A percentile compares a stretch with the other conserved stretches of the same genome.
phyloP scores from a whole-genome alignment of 768 basidiomycete genomes.

The Pulveroboletus frians region DNA sequence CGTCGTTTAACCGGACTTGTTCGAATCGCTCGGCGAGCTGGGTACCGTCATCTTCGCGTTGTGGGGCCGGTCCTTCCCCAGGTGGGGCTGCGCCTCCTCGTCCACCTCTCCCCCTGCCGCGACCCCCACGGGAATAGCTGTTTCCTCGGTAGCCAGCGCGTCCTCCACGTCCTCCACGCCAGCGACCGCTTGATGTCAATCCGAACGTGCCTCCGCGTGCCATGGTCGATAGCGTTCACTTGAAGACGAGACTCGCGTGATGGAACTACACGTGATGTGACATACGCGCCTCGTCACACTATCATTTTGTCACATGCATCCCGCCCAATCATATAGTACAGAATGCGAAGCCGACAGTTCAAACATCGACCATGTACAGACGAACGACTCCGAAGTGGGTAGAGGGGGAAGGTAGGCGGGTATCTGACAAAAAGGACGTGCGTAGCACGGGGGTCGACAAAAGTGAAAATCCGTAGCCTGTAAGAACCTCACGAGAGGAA shows the following conservation, averaged over 20 bases:
- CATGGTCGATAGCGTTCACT: conserved; percentile 16
- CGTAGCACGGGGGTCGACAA: conserved; percentile 5
- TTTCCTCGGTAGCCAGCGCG: conserved; percentile 31
- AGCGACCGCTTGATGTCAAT: conserved; percentile 42
- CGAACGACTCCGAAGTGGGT: neutral
- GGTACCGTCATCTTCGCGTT: conserved; percentile 87
- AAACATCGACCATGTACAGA: neutral
- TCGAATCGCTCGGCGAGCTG: conserved; percentile 85
- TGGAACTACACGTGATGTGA: conserved; percentile 22
- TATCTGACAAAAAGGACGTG: conserved; percentile 23
- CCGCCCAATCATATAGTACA: too few species aligned
- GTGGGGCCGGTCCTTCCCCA: conserved; percentile 47
- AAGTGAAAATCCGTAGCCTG: conserved; percentile 21
- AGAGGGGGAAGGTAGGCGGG: conserved; percentile 17
- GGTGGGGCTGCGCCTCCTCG: conserved; percentile 31
- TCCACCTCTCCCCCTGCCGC: conserved; percentile 41
- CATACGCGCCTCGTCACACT: conserved; percentile 23
- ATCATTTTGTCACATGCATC: conserved; percentile 1
- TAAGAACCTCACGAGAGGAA: conserved; percentile 10
- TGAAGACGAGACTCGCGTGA: conserved; percentile 7
- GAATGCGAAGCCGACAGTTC: neutral
- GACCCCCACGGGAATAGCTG: conserved; percentile 43
- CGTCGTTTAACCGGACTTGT: conserved; percentile 66
- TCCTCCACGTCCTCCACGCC: conserved; percentile 38
- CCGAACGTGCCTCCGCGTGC: conserved; percentile 54